Percentiles rank a stretch among this genome's conserved stretches.
phyloP scores from a whole-genome alignment of 176 grass and related monocot genomes.

The Juncus inflexus region DNA sequence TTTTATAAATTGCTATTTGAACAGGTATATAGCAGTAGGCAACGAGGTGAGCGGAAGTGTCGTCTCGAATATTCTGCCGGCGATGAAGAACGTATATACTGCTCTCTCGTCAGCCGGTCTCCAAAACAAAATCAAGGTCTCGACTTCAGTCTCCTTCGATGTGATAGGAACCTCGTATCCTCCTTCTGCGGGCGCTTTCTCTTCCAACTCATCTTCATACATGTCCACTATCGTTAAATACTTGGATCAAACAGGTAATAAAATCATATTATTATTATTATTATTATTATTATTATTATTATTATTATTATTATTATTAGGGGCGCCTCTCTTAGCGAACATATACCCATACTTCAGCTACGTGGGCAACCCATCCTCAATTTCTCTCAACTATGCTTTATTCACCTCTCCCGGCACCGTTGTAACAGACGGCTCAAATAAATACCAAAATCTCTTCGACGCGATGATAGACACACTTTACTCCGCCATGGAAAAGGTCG shows the following conservation, averaged over 20 bases:
- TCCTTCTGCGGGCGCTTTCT: slow-evolving; percentile 21
- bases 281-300: too few relatives aligned
- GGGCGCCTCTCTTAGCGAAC: slow-evolving; percentile 60
- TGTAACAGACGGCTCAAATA: slow-evolving; percentile 33
- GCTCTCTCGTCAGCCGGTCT: slow-evolving; percentile 15
- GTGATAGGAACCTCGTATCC: background rate
- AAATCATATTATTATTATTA: too few relatives aligned
- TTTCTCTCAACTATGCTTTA: slow-evolving; percentile 34
- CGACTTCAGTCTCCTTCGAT: slow-evolving; percentile 22
- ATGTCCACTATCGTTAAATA: slow-evolving; percentile 33
- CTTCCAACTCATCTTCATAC: slow-evolving; percentile 26
- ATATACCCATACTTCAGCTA: slow-evolving; percentile 78
- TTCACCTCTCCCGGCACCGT: slow-evolving; percentile 40
- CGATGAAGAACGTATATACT: slow-evolving; percentile 36
- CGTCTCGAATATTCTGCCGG: slow-evolving; percentile 30
- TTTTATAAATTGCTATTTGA: background rate
- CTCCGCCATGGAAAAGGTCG: slow-evolving; percentile 39
- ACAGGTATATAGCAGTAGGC: slow-evolving; percentile 45
- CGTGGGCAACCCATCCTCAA: background rate
- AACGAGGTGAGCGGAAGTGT: slow-evolving; percentile 45
- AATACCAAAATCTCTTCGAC: slow-evolving; percentile 50
- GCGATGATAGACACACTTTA: slow-evolving; percentile 57
- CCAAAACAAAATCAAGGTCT: slow-evolving; percentile 9
- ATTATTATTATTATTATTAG: too few relatives aligned
- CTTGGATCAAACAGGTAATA: slow-evolving; percentile 24